Percentiles rank a stretch among this genome's conserved stretches.
Conservation (phyloP, 1,139 yeast species). For the Kazachstania sp. region DNA sequence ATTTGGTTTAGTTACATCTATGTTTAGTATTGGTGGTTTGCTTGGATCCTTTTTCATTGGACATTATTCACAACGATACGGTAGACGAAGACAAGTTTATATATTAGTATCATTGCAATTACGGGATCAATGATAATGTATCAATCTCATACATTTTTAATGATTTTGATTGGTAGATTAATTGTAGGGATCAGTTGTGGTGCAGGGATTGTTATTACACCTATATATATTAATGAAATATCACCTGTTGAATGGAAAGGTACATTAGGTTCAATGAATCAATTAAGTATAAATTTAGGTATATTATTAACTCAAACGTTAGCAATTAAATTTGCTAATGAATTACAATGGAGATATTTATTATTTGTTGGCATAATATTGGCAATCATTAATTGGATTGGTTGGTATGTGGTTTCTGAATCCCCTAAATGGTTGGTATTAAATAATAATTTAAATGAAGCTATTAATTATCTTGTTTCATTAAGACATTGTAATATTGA, state of each 20-base stretch:
- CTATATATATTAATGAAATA: slow-evolving; percentile 71
- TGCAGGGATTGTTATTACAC: slow-evolving; percentile 72
- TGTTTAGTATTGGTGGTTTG: slow-evolving; percentile 81
- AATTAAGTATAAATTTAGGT: slow-evolving; percentile 76
- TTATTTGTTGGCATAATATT: slow-evolving; percentile 51
- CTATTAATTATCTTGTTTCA: slow-evolving; percentile 31
- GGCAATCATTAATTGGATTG: slow-evolving; percentile 41
- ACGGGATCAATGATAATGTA: slow-evolving; percentile 66
- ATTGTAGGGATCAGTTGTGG: slow-evolving; percentile 85
- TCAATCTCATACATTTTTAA: slow-evolving; percentile 37
- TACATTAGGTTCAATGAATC: slow-evolving; percentile 78
- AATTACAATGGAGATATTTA: slow-evolving; percentile 62
- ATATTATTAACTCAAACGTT: slow-evolving; percentile 68
- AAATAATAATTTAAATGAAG: slow-evolving; percentile 30
- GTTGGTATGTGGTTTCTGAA: slow-evolving; percentile 45
- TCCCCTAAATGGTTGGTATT: slow-evolving; percentile 74
- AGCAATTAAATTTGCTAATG: slow-evolving; percentile 61
- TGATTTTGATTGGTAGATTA: slow-evolving; percentile 57
- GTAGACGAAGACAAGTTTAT: slow-evolving; percentile 52
- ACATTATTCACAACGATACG: slow-evolving; percentile 53
- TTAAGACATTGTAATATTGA: slow-evolving; percentile 30
- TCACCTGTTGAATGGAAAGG: slow-evolving; percentile 66
- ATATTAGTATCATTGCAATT: slow-evolving; percentile 49
- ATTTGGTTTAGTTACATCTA: slow-evolving; percentile 73
- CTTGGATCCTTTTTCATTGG: slow-evolving; percentile 72